Evolutionary conservation across 208 protist genomes (phyloP).

Genomic region (Hexamita inflata): DNA sequence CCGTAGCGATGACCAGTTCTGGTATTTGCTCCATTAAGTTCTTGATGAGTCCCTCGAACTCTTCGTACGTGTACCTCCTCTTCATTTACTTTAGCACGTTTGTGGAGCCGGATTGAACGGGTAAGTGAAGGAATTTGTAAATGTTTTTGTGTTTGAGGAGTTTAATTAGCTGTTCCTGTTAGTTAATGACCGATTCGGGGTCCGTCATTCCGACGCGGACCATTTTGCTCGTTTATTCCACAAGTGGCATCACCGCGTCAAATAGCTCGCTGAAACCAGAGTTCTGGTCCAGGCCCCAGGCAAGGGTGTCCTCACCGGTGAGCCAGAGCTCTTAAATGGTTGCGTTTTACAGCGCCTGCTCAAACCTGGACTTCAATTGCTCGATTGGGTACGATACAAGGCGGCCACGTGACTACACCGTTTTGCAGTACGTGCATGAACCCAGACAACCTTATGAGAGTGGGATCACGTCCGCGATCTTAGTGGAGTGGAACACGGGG

Average conservation of each 20-base stretch:
- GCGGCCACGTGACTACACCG: slow-evolving; percentile 8
- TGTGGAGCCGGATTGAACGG: slow-evolving; percentile 32
- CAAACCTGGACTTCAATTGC: background rate
- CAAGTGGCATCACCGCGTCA: background rate
- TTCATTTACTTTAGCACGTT: slow-evolving; percentile 18
- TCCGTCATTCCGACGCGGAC: slow-evolving; percentile 27
- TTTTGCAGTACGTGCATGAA: slow-evolving; percentile 35
- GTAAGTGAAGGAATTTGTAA: slow-evolving; percentile 34
- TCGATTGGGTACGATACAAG: background rate
- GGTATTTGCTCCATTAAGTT: background rate
- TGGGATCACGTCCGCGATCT: slow-evolving; percentile 22
- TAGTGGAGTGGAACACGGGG: background rate
- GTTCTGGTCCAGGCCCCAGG: slow-evolving; percentile 30
- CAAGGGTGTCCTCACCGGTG: slow-evolving; percentile 32
- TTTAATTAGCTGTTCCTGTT: background rate
- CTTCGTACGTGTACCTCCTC: background rate
- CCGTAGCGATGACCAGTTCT: slow-evolving; percentile 16
- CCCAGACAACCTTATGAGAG: slow-evolving; percentile 18
- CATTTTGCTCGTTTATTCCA: background rate
- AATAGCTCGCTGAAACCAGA: slow-evolving; percentile 13
- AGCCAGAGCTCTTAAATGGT: slow-evolving; percentile 28
- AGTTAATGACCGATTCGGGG: slow-evolving; percentile 25
- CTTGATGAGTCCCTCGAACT: background rate
- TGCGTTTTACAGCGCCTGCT: background rate
- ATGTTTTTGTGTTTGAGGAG: background rate